A percentile compares a stretch with the other conserved stretches of the same genome.
phyloP scores from a whole-genome alignment of 192 early-diverging fungal species.

The Anaeromyces robustus region DNA sequence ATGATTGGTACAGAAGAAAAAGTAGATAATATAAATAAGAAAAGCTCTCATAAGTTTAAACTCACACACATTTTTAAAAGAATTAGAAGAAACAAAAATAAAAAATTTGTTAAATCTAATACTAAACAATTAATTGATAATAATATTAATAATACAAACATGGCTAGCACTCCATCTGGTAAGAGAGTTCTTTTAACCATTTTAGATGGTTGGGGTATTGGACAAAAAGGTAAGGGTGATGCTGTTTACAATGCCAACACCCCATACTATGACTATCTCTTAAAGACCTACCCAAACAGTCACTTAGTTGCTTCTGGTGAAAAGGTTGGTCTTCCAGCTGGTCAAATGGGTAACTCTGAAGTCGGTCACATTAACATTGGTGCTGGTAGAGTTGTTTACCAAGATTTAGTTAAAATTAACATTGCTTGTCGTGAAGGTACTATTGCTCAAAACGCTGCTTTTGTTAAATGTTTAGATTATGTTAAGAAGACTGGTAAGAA shows the following conservation, averaged over 20 bases:
- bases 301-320: constrained; percentile 84
- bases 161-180: not conserved
- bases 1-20: not conserved
- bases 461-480: constrained; percentile 65
- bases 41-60: not conserved
- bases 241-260: constrained; percentile 85
- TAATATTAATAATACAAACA: not conserved
- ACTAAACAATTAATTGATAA: not conserved
- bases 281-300: constrained; percentile 55
- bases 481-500: constrained; percentile 75
- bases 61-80: not conserved
- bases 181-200: not conserved
- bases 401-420: constrained; percentile 26
- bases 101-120: not conserved
- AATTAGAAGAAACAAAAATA: not conserved
- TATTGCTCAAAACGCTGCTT: constrained; percentile 19
- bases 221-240: constrained; percentile 45
- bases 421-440: constrained; percentile 6
- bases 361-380: constrained; percentile 99
- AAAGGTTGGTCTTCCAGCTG: constrained; percentile 92
- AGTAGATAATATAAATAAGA: not conserved
- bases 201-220: not conserved
- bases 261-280: constrained; percentile 77
- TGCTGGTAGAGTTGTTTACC: constrained; percentile 95
- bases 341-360: constrained; percentile 99